phyloP scores from a whole-genome alignment of 306 rosid species.

The Citrullus colocynthis region DNA sequence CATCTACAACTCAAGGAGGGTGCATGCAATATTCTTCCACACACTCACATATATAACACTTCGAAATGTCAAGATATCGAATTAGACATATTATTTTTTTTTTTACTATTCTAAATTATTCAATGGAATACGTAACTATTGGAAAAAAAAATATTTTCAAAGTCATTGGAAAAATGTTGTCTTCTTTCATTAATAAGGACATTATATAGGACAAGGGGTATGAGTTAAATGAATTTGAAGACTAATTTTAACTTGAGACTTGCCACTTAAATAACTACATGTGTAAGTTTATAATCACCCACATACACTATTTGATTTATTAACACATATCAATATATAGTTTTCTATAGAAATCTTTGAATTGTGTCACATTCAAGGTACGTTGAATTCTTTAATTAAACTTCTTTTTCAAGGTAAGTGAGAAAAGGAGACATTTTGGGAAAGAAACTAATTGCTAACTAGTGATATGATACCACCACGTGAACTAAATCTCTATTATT shows the following conservation, averaged over 20 bases:
- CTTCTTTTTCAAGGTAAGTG: background rate
- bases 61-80: too few species aligned
- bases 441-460: background rate
- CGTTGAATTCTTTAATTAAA: background rate
- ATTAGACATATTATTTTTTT: background rate
- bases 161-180: background rate
- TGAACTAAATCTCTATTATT: too few species aligned
- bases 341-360: background rate
- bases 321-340: background rate
- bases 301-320: background rate
- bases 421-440: background rate
- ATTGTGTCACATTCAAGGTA: background rate
- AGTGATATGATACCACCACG: background rate
- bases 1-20: background rate
- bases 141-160: background rate
- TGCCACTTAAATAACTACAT: background rate
- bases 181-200: background rate
- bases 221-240: background rate
- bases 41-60: too few species aligned
- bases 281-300: background rate
- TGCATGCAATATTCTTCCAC: too few species aligned
- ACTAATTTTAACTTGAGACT: background rate
- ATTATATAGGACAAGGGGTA: background rate
- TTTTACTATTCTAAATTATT: background rate
- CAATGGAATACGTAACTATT: background rate